Conservation (phyloP, 257 asterid species). For the Gynochthodes officinalis region DNA sequence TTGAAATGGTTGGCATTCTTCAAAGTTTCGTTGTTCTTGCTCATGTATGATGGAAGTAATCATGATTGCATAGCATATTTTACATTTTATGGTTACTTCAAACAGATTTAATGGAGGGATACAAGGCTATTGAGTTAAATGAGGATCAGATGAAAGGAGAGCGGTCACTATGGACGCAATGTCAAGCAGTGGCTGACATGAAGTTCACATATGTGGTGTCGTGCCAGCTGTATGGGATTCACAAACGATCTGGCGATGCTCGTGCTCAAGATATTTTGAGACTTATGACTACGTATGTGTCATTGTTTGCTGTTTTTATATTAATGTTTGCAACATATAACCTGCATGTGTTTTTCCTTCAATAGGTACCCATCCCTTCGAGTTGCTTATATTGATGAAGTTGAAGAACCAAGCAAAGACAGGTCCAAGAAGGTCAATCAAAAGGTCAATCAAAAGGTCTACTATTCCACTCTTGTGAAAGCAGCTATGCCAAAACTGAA, state of each 20-base stretch:
- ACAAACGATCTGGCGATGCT: conserved; percentile 85
- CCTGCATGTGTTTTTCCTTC: conserved; percentile 16
- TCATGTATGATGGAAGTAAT: not conserved
- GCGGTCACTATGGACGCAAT: conserved; percentile 90
- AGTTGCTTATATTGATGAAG: conserved; percentile 97
- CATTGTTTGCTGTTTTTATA: conserved; percentile 13
- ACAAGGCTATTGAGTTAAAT: conserved; percentile 89
- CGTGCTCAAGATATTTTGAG: conserved; percentile 91
- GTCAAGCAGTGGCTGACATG: conserved; percentile 99
- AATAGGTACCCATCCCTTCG: conserved; percentile 94
- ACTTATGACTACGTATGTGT: conserved; percentile 83
- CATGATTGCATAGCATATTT: conserved; percentile 4
- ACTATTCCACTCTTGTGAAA: conserved; percentile 89
- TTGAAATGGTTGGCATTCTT: not conserved
- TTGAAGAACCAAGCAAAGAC: conserved; percentile 91
- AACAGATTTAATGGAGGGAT: conserved; percentile 94
- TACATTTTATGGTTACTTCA: conserved; percentile 13
- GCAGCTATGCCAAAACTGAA: conserved; percentile 88
- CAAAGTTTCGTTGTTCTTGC: not conserved
- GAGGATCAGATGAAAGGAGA: conserved; percentile 99
- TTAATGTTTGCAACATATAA: not conserved
- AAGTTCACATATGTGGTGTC: conserved; percentile 95
- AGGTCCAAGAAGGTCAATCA: conserved; percentile 67
- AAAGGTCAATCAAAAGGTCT: conserved; percentile 84
- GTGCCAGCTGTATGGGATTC: conserved; percentile 89